Evolutionary conservation across 2,329 filamentous ascomycete genomes (phyloP), one percentile per base, ranked within the genome.

Genomic region (Fusarium sulawesiense): DNA sequence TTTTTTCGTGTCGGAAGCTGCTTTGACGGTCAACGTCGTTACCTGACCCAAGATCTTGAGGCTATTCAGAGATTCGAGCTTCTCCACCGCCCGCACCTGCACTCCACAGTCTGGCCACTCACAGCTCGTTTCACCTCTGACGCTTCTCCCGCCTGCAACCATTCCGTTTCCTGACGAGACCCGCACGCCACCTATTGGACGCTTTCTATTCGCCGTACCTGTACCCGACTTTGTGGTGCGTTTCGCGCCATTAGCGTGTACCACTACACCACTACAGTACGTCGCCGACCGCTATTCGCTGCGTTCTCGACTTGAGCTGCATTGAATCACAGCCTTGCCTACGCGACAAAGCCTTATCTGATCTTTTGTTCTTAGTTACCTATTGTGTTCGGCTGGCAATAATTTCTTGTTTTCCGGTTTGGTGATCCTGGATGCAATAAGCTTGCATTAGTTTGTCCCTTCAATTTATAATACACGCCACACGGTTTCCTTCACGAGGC

Each of bases 31-130:
- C 34, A 60, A 58, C 56, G 71, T 76, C 57, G 72, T 73, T 65
- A 55, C 66, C 50, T 63, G 47, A 64, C 57, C 34, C 61, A 56
- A 64, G 67, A 60, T 74, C 68, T 78, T 82, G 80, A 82, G 78
- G 80, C 79, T 82, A 82, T 82, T 82, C 80, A 72, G 78, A 80
- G 68, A 71, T 71, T 61, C 60, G 53, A 64, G 50, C 63, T 64
- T 64, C 72, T 72, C 72, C 72, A 75, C 70, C 59, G 59, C 60
- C 65, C 68, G 58, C 72, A 56, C 60, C 63, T 64, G 46, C 56
- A 56, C 65, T 58, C 70, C 70, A 45, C 57, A 66, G 59, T 64
- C 72, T 72, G 66, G 70, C 72, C 72, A 74, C 60, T 74, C 72
- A 74, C 68, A 75, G 66, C 63, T 60, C 68, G 58, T 60, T 68